These are phyloP conservation scores for Phalaenopsis equestris DNA, from an alignment of 106 monocot genomes.

Conservation along the genomic window DNA sequence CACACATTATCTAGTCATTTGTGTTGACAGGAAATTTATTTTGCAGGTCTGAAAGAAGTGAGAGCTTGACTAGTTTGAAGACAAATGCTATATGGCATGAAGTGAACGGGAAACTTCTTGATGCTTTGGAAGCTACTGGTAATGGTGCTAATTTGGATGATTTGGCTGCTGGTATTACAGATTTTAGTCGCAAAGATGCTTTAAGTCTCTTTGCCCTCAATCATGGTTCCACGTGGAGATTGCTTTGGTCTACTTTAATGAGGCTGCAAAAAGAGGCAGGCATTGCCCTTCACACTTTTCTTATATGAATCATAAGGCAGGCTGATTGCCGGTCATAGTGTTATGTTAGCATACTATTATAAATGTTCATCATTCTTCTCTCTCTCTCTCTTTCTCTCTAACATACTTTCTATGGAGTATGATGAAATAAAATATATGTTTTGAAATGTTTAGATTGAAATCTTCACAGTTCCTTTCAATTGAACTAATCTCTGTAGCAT, in stretches of 20 bases:
- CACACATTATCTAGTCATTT: neutral
- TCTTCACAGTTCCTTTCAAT: too few species aligned
- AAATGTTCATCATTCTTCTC: neutral
- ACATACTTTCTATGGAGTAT: too few species aligned
- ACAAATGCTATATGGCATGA: neutral
- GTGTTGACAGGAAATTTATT: neutral
- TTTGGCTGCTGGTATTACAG: neutral
- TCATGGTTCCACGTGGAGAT: conserved; percentile 3
- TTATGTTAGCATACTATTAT: neutral
- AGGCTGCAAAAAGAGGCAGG: conserved; percentile 9
- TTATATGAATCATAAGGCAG: neutral
- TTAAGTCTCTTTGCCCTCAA: conserved; percentile 6
- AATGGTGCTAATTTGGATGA: neutral
- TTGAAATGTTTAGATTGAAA: too few species aligned
- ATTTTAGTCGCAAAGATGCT: neutral
- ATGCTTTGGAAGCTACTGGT: neutral
- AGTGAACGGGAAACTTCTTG: conserved; percentile 11
- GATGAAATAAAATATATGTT: too few species aligned
- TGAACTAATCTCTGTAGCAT: too few species aligned
- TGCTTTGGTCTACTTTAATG: neutral
- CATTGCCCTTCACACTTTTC: neutral
- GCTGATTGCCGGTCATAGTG: neutral
- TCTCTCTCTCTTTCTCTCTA: neutral
- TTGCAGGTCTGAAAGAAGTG: neutral
- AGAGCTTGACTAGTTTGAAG: neutral